phyloP scores from a whole-genome alignment of 352 stramenopile genomes.

The Discostella stelligera region DNA sequence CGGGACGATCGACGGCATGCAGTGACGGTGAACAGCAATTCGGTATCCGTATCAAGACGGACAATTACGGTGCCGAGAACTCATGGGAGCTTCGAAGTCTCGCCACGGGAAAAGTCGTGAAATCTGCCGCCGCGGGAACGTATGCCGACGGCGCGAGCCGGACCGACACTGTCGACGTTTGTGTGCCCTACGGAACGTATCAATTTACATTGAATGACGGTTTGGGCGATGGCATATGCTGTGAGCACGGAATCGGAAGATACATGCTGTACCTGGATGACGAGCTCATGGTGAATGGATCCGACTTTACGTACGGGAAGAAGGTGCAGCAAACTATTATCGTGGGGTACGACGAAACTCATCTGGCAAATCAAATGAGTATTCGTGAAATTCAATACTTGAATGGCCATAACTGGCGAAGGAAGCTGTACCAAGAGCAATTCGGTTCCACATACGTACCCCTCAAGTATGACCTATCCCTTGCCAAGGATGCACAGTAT shows the following conservation, averaged over 20 bases:
- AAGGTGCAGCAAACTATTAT: conserved; percentile 29
- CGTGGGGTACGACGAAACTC: conserved; percentile 19
- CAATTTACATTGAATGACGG: conserved; percentile 31
- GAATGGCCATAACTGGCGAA: conserved; percentile 42
- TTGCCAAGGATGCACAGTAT: conserved; percentile 16
- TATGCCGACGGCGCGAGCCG: conserved; percentile 1
- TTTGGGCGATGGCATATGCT: conserved; percentile 40
- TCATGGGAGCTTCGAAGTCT: conserved; percentile 24
- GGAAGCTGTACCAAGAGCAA: conserved; percentile 31
- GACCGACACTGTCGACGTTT: conserved; percentile 19
- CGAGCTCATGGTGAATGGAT: conserved; percentile 17
- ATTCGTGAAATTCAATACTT: conserved; percentile 33
- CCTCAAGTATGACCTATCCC: conserved; percentile 25
- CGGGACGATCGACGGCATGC: conserved; percentile 1
- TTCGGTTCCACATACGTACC: conserved; percentile 26
- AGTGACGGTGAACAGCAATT: conserved; percentile 18
- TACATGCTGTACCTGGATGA: conserved; percentile 40
- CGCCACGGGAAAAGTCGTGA: conserved; percentile 12
- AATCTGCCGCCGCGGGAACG: conserved; percentile 4
- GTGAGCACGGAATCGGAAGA: conserved; percentile 12
- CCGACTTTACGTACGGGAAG: conserved; percentile 16
- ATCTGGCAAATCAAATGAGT: conserved; percentile 16
- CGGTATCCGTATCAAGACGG: conserved; percentile 23
- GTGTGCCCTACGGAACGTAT: conserved; percentile 35
- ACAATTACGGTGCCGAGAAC: conserved; percentile 32